Evolutionary conservation across 2,329 filamentous ascomycete genomes (phyloP), one percentile per base, ranked within the genome.

Genomic region (Amesomyces nigricolor): DNA sequence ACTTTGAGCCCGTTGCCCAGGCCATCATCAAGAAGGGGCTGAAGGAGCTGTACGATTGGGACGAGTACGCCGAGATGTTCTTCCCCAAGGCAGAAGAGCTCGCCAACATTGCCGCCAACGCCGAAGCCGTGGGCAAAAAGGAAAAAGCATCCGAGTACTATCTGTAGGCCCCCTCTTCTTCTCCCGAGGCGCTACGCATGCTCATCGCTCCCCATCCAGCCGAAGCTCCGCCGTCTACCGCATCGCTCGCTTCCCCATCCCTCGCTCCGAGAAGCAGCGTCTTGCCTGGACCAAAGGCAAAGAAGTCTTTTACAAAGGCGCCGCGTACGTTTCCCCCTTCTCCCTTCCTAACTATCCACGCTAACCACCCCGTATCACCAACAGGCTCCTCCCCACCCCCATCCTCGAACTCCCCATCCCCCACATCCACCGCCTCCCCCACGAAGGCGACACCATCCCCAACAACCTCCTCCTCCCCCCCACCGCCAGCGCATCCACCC

Each of bases 31-130:
- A 61, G 39, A 58, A 53, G 40, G 56, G 50, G 0, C 40, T 60
- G 11, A 60, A 60, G 19, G 56, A 61, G 9, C 64, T 66, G 0
- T 70, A 70, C 38, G 54, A 70, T 47, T 70, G 67, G 67, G 68
- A 71, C 52, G 67, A 68, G 48, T 70, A 71, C 56, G 68, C 68
- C n/a, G 45, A 61, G 9, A 63, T 63, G 50, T 71, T 71, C 62
- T 67, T 70, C 50, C 64, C 64, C 2, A 65, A 65, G 37, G 68
- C 67, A 1, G 57, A 66, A 42, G 59, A 65, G 39, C 68, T 71
- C 8, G 58, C 49, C 30, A n/a, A 30, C 11, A 53, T 63, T 1
- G 59, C 56, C 13, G 52, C 43, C 0, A n/a, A 43, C 7, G 59
- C 57, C 32, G 46, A 53, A 8, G 17, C 40, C 2, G 29, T 29